These are phyloP conservation scores for Immersiporthe knoxdaviesiana DNA, from an alignment of 2,329 filamentous ascomycete species.

Conservation along the genomic window DNA sequence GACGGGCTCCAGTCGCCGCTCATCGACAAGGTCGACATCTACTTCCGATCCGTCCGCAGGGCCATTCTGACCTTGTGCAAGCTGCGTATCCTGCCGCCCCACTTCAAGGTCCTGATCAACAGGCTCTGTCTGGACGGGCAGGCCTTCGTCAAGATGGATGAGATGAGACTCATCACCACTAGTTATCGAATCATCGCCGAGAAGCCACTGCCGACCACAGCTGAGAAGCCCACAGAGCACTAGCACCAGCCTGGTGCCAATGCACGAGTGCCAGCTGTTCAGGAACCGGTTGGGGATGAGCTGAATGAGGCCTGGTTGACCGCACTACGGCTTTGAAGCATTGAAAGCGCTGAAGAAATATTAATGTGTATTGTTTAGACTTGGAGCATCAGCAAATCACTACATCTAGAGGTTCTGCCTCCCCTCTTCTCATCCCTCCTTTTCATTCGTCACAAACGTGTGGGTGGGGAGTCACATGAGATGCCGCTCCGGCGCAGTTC, in stretches of 20 bases:
- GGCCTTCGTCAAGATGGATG: constrained; percentile 60
- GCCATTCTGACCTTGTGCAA: constrained; percentile 53
- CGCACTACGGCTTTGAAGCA: background rate
- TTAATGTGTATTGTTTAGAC: constrained; percentile 28
- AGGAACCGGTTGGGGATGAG: background rate
- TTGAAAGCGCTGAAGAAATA: constrained; percentile 8
- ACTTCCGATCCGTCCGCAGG: constrained; percentile 55
- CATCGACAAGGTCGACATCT: constrained; percentile 57
- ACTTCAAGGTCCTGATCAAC: constrained; percentile 58
- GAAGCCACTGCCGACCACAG: constrained; percentile 40
- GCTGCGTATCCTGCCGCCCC: constrained; percentile 49
- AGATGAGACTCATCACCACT: constrained; percentile 54
- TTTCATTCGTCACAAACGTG: too few relatives aligned
- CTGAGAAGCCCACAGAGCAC: background rate
- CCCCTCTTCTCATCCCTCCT: background rate
- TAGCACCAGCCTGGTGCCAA: background rate
- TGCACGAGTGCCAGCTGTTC: background rate
- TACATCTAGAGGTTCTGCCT: background rate
- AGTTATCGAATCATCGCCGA: constrained; percentile 57
- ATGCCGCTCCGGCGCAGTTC: background rate
- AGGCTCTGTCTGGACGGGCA: constrained; percentile 56
- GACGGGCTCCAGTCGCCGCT: constrained; percentile 55
- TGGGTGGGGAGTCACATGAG: background rate
- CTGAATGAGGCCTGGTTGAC: background rate
- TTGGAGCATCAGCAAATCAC: background rate